Evolutionary conservation across 1,284 basidiomycete species (phyloP).

Genomic region (Moniliella sp.): DNA sequence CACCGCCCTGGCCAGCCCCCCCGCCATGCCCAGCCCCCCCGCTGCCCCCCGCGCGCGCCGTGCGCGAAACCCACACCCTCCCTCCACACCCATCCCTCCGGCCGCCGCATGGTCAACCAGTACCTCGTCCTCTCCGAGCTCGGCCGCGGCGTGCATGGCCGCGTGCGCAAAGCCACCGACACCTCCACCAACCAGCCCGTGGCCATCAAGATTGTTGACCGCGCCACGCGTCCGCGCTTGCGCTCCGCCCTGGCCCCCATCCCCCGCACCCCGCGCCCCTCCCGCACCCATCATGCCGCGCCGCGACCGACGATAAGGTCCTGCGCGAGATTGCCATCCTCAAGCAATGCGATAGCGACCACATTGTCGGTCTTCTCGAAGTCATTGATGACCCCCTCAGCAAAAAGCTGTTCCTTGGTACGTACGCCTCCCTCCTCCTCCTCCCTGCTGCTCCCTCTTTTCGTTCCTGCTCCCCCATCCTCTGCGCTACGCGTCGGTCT

Average conservation of each 20-base stretch:
- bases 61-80: slow-evolving; percentile 17
- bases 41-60: not conserved
- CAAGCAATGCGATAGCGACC: slow-evolving; percentile 69
- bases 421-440: too few relatives aligned
- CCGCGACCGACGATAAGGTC: slow-evolving; percentile 27
- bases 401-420: slow-evolving; percentile 79
- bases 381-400: slow-evolving; percentile 85
- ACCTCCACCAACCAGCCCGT: slow-evolving; percentile 23
- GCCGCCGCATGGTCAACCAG: slow-evolving; percentile 31
- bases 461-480: not conserved
- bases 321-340: slow-evolving; percentile 68
- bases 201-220: slow-evolving; percentile 30
- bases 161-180: slow-evolving; percentile 24
- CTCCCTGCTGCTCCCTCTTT: not conserved
- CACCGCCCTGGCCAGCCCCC: too few relatives aligned
- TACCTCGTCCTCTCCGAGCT: slow-evolving; percentile 10
- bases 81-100: slow-evolving; percentile 23
- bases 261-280: not conserved
- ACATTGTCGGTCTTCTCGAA: slow-evolving; percentile 74
- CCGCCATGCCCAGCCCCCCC: too few relatives aligned
- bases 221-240: slow-evolving; percentile 20
- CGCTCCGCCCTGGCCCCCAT: not conserved
- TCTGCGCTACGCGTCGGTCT: not conserved
- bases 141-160: slow-evolving; percentile 29
- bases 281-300: not conserved